Evolutionary conservation across 352 stramenopile genomes (phyloP), one percentile per base, ranked within the genome.

Genomic region (Globisporangium orthogonon): DNA sequence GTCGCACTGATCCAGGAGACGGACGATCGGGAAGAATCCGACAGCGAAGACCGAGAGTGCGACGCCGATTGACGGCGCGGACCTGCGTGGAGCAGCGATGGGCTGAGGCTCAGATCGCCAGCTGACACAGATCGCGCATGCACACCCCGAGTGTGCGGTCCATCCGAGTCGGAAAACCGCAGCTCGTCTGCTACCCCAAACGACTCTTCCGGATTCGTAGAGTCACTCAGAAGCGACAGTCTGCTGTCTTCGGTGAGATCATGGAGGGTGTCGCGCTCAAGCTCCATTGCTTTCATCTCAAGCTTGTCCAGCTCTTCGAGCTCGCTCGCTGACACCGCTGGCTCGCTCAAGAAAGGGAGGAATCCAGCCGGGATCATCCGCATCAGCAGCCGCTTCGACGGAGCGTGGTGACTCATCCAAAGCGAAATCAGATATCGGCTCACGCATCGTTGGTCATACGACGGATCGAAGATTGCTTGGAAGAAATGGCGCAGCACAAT

Each of bases 351-450:
- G 55, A 92, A 89, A 31, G 76, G 58, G 18, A 97, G 75, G 61
- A 98, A 94, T 0, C 93, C 95, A 2, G 65, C 50, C 13, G 96
- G 95, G 6, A 99, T 73, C 39, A 98, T 96, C 9, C 91, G 76
- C 11, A 74, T 66, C 30, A 99, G 63, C 4, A 98, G 71, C 57
- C 88, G 80, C 55, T 97, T 97, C 41, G 93, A 96, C 35, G 76
- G 64, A 31, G 73, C 66, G 48, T 97, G 80, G 53, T 97, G 87
- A 46, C 86, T 95, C 82, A 98, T 95, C 92, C 93, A 99, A 11
- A 98, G 65, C 15, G 88, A 96, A 17, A 97, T 94, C n/a, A 98
- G 64, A 70, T 97, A 98, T 39, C 95, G 85, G 60, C 80, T 97
- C 7, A 98, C 83, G 50, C 90, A 97, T 13, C 94, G 76, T 63